Evolutionary conservation across 176 grass and related monocot genomes (phyloP), one percentile per base, ranked within the genome.

Genomic region (Ensete ventricosum): DNA sequence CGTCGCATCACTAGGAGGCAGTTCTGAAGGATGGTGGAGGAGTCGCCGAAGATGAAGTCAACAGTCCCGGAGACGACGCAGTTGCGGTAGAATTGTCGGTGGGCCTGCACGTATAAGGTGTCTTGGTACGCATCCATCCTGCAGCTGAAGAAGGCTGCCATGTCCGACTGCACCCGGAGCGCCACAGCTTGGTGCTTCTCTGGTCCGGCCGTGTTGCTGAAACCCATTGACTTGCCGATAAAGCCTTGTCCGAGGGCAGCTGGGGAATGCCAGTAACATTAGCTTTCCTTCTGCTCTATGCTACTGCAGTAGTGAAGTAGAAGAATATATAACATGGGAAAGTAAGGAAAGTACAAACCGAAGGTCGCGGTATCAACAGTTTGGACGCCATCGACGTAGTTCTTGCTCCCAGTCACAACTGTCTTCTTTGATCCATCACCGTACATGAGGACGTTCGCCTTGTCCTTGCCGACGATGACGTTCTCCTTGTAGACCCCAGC

Each of bases 401-500:
- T 73, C 52, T 23, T 21, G n/a, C 71, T 73, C 17, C 71, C 71
- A 0, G 52, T 73, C 11, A 73, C 71, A 11, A 73, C 17, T 2
- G 71, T 55, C 22, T 73, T 55, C 12, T 20, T 22, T 2, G 71
- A 12, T 8, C 71, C 71, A 14, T 73, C 71, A 9, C 95, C 95
- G 62, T 99, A 99, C 86, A 99, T 99, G 82, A 81, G 89, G 54
- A 99, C 17, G 82, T 94, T 93, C 52, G 27, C 20, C 76, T 67
- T 62, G 5, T 80, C 24, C 78, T 87, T 91, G 43, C 49, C 27
- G 27, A 99, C 50, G 27, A 87, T 66, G 14, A 94, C 86, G 65
- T 85, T 83, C 84, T 98, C 95, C 14, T 94, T 76, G 79, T 98
- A 98, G 17, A 78, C 34, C n/a, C 95, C 95, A 25, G 86, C 82